phyloP scores from a whole-genome alignment of 106 monocot genomes.

The Platanthera zijinensis region DNA sequence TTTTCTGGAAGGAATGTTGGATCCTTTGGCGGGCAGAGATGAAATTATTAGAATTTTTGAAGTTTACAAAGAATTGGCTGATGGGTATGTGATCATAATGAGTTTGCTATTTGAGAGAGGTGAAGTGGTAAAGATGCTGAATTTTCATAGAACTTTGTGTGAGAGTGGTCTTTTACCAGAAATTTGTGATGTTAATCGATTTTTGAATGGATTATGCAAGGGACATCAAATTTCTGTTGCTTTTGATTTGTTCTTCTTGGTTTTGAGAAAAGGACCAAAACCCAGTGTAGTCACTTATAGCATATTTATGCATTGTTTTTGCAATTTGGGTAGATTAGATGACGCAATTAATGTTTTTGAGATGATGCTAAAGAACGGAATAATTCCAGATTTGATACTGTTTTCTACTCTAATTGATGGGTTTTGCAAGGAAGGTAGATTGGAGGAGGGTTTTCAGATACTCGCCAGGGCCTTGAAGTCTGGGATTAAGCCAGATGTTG shows the following conservation, averaged over 20 bases:
- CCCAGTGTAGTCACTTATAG: slow-evolving; percentile 51
- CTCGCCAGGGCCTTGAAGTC: slow-evolving; percentile 18
- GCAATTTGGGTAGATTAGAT: slow-evolving; percentile 24
- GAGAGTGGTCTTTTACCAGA: slow-evolving; percentile 4
- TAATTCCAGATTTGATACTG: slow-evolving; percentile 35
- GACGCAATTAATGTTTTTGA: slow-evolving; percentile 20
- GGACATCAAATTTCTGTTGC: slow-evolving; percentile 12
- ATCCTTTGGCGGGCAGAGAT: slow-evolving; percentile 3
- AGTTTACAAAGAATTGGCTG: slow-evolving; percentile 14
- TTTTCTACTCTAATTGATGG: slow-evolving; percentile 47
- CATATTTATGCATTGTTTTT: slow-evolving; percentile 36
- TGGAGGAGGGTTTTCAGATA: slow-evolving; percentile 24
- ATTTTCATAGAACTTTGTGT: slow-evolving; percentile 18
- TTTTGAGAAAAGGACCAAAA: slow-evolving; percentile 17
- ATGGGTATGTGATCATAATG: slow-evolving; percentile 24
- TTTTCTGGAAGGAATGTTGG: not conserved
- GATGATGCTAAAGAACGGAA: slow-evolving; percentile 26
- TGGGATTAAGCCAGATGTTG: slow-evolving; percentile 42
- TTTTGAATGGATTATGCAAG: slow-evolving; percentile 30
- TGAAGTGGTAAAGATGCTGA: slow-evolving; percentile 5
- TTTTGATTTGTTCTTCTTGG: slow-evolving; percentile 22
- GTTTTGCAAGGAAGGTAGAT: slow-evolving; percentile 39
- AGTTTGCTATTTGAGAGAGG: slow-evolving; percentile 4
- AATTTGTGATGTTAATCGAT: slow-evolving; percentile 26
- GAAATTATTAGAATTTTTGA: slow-evolving; percentile 8